A percentile compares a stretch with the other conserved stretches of the same genome.
These are phyloP conservation scores for Daldinia bambusicola DNA, from an alignment of 495 filamentous ascomycete species.

Conservation along the genomic window DNA sequence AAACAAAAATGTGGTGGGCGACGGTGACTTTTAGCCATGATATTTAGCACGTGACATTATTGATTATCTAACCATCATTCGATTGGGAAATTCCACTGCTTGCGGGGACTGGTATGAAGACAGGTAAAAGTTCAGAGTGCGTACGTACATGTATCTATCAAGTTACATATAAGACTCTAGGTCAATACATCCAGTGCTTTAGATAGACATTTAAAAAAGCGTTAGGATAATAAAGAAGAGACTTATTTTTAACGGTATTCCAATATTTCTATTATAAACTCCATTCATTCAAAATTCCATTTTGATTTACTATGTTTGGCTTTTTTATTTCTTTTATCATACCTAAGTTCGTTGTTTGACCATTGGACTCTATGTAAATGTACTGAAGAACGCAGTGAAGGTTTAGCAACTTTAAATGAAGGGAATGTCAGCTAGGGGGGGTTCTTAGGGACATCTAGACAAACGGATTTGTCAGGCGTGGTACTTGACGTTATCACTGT, in stretches of 20 bases:
- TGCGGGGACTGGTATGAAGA: too few relatives aligned
- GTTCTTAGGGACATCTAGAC: background rate
- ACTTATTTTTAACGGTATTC: background rate
- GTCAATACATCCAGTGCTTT: too few relatives aligned
- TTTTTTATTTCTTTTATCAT: too few relatives aligned
- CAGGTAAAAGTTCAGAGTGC: too few relatives aligned
- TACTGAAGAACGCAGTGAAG: too few relatives aligned
- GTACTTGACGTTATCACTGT: background rate
- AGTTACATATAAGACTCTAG: too few relatives aligned
- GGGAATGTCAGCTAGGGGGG: too few relatives aligned
- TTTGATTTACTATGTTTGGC: too few relatives aligned
- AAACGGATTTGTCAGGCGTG: background rate
- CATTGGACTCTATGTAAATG: too few relatives aligned
- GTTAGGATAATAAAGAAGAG: background rate
- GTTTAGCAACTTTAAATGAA: too few relatives aligned
- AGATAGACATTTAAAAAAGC: background rate
- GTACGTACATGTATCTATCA: too few relatives aligned
- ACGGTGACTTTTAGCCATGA: background rate
- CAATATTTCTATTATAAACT: background rate
- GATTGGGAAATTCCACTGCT: conserved; percentile 21
- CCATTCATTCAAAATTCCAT: background rate
- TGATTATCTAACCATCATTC: conserved; percentile 25
- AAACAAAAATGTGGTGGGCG: background rate
- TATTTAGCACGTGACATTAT: background rate
- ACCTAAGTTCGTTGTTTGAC: too few relatives aligned